Base-by-base conservation (phyloP, 768 basidiomycete species). In the Leccinum rimulosum region DNA sequence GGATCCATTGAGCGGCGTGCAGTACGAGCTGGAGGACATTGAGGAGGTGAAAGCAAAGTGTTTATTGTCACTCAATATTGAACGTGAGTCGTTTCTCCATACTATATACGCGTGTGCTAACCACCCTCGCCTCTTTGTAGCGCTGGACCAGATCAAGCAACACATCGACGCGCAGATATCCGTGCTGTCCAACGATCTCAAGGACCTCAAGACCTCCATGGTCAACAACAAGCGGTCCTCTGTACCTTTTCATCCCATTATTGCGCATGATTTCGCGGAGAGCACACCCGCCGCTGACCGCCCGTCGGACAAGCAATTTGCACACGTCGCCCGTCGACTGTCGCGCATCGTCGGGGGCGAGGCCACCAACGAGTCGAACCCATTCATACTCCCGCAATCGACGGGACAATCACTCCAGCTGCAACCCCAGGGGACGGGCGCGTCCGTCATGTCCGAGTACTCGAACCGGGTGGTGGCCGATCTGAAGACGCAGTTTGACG, bases 71-170 rank as follows among this genome's bases (percentile, higher is more conserved):
- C 77, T 99, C 51, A 97, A 98, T 65, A 95, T 99, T 59, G 96
- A 98, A 82, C 92, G 96, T 98, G 74, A 75, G 95, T 85, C 11
- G 19, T 17, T 19, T 43, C n/a, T 43, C 17, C 9, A n/a, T 43
- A 19, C n/a, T 43, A 43, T 43, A 19, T 43, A 11, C n/a, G 10
- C 5, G n/a, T 43, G n/a, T 43, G 40, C 4, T 43, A 11, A 43
- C 4, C 25, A 11, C n/a, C 36, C n/a, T 27, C 61, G 35, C 38
- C 17, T n/a, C 38, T 40, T n/a, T 43, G 19, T 66, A 99, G 96
- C 94, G 25, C 86, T 98, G 56, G 95, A 99, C 74, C 96, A 98
- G 72, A 96, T 99, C 73, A 98, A 96, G 71, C 94, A 98, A 68
- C 96, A 99, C 70, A 95, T 99, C 64, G 96, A 99, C 68, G 68